A percentile compares a stretch with the other conserved stretches of the same genome.
Evolutionary conservation across 163 green algal species (phyloP).

Genomic region (Scenedesmus sp.): DNA sequence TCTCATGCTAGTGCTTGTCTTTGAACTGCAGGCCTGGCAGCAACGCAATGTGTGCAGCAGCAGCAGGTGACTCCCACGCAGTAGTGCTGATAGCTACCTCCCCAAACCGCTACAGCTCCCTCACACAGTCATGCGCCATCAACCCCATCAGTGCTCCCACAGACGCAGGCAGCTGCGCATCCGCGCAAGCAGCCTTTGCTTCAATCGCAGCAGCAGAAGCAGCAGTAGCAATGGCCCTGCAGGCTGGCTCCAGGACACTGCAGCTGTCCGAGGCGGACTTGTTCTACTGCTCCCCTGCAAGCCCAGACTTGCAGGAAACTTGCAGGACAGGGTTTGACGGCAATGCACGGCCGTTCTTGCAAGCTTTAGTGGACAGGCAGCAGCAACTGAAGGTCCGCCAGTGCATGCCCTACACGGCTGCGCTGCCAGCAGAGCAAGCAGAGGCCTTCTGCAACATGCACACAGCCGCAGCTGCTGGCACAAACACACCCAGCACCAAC

Average conservation of each 20-base stretch:
- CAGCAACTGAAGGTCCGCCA: slow-evolving; percentile 2
- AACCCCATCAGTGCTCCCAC: neutral
- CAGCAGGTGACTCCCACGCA: neutral
- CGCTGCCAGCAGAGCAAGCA: neutral
- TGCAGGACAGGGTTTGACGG: neutral
- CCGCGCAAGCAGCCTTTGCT: neutral
- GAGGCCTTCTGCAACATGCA: neutral
- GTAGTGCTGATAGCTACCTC: neutral
- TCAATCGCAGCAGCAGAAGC: neutral
- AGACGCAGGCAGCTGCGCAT: neutral
- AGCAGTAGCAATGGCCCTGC: neutral
- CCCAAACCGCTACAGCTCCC: neutral
- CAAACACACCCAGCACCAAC: neutral
- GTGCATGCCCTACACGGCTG: neutral
- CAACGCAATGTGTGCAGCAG: neutral
- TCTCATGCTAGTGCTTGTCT: neutral
- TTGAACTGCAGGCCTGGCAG: neutral
- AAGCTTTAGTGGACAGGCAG: neutral
- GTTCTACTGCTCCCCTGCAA: slow-evolving; percentile 12
- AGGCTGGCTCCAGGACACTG: neutral
- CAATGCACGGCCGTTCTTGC: neutral
- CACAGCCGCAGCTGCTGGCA: neutral
- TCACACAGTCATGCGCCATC: neutral
- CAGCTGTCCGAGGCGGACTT: neutral
- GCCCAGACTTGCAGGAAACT: neutral